Evolutionary conservation across 805 yeast species (phyloP).

Genomic region (Metschnikowia aberdeeniae): DNA sequence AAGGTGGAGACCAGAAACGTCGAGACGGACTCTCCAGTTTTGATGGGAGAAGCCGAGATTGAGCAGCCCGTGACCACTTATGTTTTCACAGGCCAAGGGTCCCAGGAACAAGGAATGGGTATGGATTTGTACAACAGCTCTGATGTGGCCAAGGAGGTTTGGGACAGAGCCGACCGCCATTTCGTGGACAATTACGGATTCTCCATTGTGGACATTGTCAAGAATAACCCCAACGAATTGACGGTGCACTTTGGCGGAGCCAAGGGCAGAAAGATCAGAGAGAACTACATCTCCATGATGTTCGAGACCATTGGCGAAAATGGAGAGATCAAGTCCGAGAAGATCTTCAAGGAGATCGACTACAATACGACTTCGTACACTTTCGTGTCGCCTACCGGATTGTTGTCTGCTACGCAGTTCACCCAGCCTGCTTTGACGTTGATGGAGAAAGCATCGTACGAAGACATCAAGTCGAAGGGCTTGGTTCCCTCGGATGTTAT

Average conservation of each 20-base stretch:
- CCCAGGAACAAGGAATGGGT: slow-evolving; percentile 99
- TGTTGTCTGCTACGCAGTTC: slow-evolving; percentile 96
- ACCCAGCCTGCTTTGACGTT: slow-evolving; percentile 98
- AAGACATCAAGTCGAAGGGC: slow-evolving; percentile 95
- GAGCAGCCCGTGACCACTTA: slow-evolving; percentile 97
- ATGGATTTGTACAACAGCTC: slow-evolving; percentile 94
- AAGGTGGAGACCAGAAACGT: slow-evolving; percentile 85
- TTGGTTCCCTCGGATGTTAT: slow-evolving; percentile 88
- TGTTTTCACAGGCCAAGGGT: slow-evolving; percentile 99
- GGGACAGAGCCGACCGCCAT: slow-evolving; percentile 97
- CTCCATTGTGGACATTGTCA: slow-evolving; percentile 93
- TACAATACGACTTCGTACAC: slow-evolving; percentile 79
- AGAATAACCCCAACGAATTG: slow-evolving; percentile 90
- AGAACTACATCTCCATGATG: slow-evolving; percentile 94
- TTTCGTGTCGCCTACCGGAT: slow-evolving; percentile 89
- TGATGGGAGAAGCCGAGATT: slow-evolving; percentile 95
- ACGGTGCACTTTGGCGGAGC: slow-evolving; percentile 98
- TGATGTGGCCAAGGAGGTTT: slow-evolving; percentile 87
- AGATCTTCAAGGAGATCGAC: slow-evolving; percentile 89
- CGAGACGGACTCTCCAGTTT: slow-evolving; percentile 72
- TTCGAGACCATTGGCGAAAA: slow-evolving; percentile 88
- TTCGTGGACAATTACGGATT: slow-evolving; percentile 93
- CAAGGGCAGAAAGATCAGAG: slow-evolving; percentile 90
- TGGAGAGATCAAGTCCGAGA: slow-evolving; percentile 83
- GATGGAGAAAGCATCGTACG: slow-evolving; percentile 99